Conservation (phyloP, 169 alveolate species). For the Plasmodium gallinaceum region DNA sequence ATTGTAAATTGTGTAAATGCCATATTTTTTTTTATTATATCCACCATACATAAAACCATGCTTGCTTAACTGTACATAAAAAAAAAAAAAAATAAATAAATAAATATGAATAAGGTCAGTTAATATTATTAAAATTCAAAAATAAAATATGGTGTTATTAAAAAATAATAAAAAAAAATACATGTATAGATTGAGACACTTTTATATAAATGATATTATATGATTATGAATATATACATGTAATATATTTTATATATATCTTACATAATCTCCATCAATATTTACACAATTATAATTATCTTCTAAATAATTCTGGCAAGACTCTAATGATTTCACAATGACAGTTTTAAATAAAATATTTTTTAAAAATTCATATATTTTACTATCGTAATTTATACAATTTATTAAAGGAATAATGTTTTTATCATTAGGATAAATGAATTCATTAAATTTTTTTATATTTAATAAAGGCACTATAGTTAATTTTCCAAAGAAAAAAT, state of each 20-base stretch:
- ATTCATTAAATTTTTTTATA: conserved; percentile 55
- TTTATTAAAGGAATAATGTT: conserved; percentile 73
- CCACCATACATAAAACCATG: conserved; percentile 77
- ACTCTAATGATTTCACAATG: conserved; percentile 67
- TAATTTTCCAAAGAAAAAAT: conserved; percentile 68
- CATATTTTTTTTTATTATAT: conserved; percentile 65
- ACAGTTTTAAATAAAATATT: conserved; percentile 69
- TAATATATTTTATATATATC: neutral
- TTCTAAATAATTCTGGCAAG: conserved; percentile 62
- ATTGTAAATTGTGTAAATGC: conserved; percentile 56
- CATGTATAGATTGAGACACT: neutral
- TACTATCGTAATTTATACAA: conserved; percentile 65
- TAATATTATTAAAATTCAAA: neutral
- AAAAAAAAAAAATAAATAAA: neutral
- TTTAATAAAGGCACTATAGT: conserved; percentile 72
- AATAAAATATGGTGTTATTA: neutral
- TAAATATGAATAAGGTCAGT: neutral
- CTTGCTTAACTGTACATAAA: conserved; percentile 56
- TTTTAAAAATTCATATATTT: conserved; percentile 68
- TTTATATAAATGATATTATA: no score
- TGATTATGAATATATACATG: neutral
- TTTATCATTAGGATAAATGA: conserved; percentile 58
- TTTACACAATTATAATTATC: conserved; percentile 67
- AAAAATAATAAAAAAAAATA: neutral
- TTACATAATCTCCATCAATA: conserved; percentile 75